Conservation (phyloP, 345 rosid genomes). For the Reutealis trisperma region DNA sequence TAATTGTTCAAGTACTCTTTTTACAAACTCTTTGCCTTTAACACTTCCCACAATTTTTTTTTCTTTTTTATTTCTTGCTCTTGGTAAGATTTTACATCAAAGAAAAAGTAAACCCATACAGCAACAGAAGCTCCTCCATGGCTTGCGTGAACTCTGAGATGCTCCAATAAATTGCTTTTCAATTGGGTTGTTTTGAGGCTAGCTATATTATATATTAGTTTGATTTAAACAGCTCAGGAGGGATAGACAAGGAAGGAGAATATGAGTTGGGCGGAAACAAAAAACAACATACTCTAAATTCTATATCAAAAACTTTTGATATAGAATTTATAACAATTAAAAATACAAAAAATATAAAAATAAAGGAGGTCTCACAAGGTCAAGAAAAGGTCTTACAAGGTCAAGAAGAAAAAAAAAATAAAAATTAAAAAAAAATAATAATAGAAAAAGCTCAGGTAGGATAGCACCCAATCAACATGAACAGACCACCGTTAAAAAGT, state of each 20-base stretch:
- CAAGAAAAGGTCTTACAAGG: slow-evolving; percentile 99
- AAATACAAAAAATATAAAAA: background rate
- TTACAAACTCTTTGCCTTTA: background rate
- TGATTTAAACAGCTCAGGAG: slow-evolving; percentile 74
- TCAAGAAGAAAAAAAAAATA: slow-evolving; percentile 60
- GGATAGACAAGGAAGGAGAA: slow-evolving; percentile 95
- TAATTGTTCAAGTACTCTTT: background rate
- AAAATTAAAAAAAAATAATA: background rate
- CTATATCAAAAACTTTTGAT: slow-evolving; percentile 16
- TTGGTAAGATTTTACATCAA: background rate
- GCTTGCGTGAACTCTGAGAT: too few relatives aligned
- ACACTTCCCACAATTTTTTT: too few relatives aligned
- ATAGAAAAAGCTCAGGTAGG: slow-evolving; percentile 74
- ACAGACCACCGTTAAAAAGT: background rate
- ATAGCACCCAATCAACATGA: slow-evolving; percentile 61
- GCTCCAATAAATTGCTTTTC: background rate
- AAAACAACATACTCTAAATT: slow-evolving; percentile 10
- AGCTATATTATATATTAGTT: slow-evolving; percentile 1
- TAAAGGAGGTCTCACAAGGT: slow-evolving; percentile 83
- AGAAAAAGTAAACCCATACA: slow-evolving; percentile 1
- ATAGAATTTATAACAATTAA: background rate
- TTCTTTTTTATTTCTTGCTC: background rate
- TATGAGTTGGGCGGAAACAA: slow-evolving; percentile 49
- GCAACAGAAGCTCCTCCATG: background rate
- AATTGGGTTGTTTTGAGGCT: slow-evolving; percentile 8